Conservation (phyloP, 495 filamentous ascomycete genomes). For the Cenococcum geophilum region DNA sequence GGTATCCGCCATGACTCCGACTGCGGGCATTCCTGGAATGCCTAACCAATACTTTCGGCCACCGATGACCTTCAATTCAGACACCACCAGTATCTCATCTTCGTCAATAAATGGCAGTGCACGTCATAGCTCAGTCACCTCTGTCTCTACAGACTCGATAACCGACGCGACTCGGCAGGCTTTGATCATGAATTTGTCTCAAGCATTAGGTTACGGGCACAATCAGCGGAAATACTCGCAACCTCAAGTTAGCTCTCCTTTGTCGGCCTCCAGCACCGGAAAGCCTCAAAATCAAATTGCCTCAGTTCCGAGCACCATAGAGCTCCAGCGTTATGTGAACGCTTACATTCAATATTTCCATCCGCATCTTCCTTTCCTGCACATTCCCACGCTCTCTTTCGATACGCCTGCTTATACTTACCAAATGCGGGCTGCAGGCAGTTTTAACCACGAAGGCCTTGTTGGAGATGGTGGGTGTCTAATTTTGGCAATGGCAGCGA, state of each 20-base stretch:
- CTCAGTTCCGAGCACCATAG: constrained; percentile 73
- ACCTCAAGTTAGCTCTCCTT: constrained; percentile 58
- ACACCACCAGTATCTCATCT: constrained; percentile 53
- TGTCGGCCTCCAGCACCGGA: constrained; percentile 50
- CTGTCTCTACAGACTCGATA: constrained; percentile 70
- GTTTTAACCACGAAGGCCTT: constrained; percentile 56
- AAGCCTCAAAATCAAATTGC: constrained; percentile 35
- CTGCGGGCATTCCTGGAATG: constrained; percentile 34
- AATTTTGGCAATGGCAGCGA: constrained; percentile 91
- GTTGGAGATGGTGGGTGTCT: constrained; percentile 82
- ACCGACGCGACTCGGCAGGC: constrained; percentile 90
- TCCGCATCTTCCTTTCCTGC: constrained; percentile 88
- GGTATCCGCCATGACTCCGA: constrained; percentile 22
- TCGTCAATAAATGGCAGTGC: constrained; percentile 58
- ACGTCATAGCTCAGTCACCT: constrained; percentile 58
- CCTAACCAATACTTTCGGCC: constrained; percentile 45
- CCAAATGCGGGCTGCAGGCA: constrained; percentile 50
- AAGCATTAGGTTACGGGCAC: constrained; percentile 60
- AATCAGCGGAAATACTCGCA: constrained; percentile 68
- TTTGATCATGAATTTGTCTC: constrained; percentile 74
- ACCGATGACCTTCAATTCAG: constrained; percentile 49
- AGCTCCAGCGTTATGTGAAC: constrained; percentile 85
- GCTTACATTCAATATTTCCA: constrained; percentile 94
- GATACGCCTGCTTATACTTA: constrained; percentile 65
- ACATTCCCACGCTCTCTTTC: constrained; percentile 88